These are phyloP conservation scores for Polymyxa betae DNA, from an alignment of 208 protist species.

Conservation along the genomic window DNA sequence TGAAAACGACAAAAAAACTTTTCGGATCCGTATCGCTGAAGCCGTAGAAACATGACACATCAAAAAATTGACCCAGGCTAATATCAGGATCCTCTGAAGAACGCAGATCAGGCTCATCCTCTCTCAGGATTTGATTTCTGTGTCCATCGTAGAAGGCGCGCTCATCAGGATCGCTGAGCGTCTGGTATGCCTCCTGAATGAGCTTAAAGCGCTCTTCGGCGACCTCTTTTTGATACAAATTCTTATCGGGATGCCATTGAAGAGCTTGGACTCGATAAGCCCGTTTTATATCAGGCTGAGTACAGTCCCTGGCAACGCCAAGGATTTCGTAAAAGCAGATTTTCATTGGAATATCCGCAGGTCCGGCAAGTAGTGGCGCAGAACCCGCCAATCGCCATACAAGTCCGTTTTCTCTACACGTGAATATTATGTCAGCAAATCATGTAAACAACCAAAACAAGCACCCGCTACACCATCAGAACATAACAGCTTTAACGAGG, in stretches of 20 bases:
- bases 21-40: neutral
- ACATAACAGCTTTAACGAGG: too few relatives aligned
- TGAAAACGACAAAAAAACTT: slow-evolving; percentile 14
- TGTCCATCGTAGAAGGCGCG: slow-evolving; percentile 5
- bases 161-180: slow-evolving; percentile 48
- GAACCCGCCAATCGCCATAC: too few relatives aligned
- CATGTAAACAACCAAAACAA: too few relatives aligned
- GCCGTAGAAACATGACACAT: neutral
- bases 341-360: slow-evolving; percentile 32
- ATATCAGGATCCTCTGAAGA: neutral
- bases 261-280: slow-evolving; percentile 23
- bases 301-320: neutral
- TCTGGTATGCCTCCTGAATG: slow-evolving; percentile 60
- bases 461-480: too few relatives aligned
- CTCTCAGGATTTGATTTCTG: neutral
- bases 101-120: neutral
- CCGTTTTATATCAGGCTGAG: neutral
- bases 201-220: slow-evolving; percentile 59
- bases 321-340: slow-evolving; percentile 35
- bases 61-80: neutral
- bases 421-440: too few relatives aligned
- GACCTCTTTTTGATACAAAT: slow-evolving; percentile 49
- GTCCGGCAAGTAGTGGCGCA: neutral
- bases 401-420: too few relatives aligned
- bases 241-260: slow-evolving; percentile 62